Conservation (phyloP, 495 filamentous ascomycete species). For the Lasiosphaeriaceae sp. region DNA sequence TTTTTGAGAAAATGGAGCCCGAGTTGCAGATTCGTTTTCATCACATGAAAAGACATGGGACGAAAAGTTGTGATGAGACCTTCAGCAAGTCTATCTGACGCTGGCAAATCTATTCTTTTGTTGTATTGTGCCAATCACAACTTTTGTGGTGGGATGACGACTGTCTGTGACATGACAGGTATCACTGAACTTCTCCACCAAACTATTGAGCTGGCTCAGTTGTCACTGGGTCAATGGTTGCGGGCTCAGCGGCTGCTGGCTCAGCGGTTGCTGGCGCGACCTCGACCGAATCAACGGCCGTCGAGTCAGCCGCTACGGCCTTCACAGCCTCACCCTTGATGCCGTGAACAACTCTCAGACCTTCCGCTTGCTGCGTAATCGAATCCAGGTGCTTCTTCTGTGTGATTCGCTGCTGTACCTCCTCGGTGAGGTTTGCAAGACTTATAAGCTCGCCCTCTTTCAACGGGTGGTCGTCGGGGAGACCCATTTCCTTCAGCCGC, state of each 20-base stretch:
- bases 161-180: no score
- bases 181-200: no score
- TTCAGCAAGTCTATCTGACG: slow-evolving; percentile 1
- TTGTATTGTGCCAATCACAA: no score
- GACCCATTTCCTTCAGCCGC: slow-evolving; percentile 70
- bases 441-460: slow-evolving; percentile 59
- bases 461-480: slow-evolving; percentile 70
- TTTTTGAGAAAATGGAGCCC: no score
- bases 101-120: slow-evolving; percentile 1
- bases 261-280: no score
- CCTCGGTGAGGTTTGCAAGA: slow-evolving; percentile 52
- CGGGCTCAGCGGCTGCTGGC: neutral
- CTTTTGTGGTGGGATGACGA: no score
- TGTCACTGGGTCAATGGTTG: neutral
- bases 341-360: slow-evolving; percentile 35
- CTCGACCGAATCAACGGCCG: slow-evolving; percentile 11
- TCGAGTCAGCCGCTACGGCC: slow-evolving; percentile 4
- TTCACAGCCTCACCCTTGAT: slow-evolving; percentile 30
- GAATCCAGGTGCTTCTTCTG: slow-evolving; percentile 37
- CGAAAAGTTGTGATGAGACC: neutral
- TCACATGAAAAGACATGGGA: neutral
- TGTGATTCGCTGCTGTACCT: slow-evolving; percentile 46
- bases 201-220: neutral
- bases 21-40: neutral
- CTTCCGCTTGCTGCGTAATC: slow-evolving; percentile 32